These are phyloP conservation scores for Ophiocordyceps unilateralis DNA, from an alignment of 2,329 filamentous ascomycete genomes.

Conservation along the genomic window DNA sequence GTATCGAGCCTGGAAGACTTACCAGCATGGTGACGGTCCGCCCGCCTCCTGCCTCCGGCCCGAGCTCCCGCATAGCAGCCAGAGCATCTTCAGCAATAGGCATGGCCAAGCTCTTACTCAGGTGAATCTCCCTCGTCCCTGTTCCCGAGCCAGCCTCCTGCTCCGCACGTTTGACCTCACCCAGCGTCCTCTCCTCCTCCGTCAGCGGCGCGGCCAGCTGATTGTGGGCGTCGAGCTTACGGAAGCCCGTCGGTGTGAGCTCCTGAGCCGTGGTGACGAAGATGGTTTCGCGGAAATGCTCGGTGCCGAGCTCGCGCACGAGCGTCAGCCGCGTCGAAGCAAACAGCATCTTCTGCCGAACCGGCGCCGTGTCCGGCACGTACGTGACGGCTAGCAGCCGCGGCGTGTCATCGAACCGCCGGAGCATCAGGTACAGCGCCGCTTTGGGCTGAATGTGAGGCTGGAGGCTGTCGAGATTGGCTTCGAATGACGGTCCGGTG, in stretches of 20 bases:
- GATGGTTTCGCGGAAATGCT: constrained; percentile 61
- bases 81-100: constrained; percentile 46
- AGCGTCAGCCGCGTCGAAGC: constrained; percentile 61
- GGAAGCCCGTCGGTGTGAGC: constrained; percentile 52
- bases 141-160: constrained; percentile 57
- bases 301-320: constrained; percentile 57
- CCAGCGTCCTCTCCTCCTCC: constrained; percentile 56
- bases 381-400: constrained; percentile 57
- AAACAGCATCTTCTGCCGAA: constrained; percentile 78
- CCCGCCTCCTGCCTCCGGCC: constrained; percentile 21
- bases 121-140: constrained; percentile 36
- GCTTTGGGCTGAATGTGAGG: constrained; percentile 47
- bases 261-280: constrained; percentile 56
- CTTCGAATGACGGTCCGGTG: constrained; percentile 35
- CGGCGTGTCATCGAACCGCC: constrained; percentile 41
- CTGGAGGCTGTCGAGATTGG: constrained; percentile 45
- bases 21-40: constrained; percentile 49
- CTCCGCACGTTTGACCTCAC: constrained; percentile 59
- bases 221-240: constrained; percentile 52
- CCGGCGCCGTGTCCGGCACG: constrained; percentile 60
- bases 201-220: constrained; percentile 53
- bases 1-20: constrained; percentile 10
- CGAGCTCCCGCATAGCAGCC: constrained; percentile 43
- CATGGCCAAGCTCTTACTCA: constrained; percentile 40
- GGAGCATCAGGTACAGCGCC: constrained; percentile 60